Conservation (phyloP, 2,329 filamentous ascomycete genomes). For the Leptodontidium sp. region DNA sequence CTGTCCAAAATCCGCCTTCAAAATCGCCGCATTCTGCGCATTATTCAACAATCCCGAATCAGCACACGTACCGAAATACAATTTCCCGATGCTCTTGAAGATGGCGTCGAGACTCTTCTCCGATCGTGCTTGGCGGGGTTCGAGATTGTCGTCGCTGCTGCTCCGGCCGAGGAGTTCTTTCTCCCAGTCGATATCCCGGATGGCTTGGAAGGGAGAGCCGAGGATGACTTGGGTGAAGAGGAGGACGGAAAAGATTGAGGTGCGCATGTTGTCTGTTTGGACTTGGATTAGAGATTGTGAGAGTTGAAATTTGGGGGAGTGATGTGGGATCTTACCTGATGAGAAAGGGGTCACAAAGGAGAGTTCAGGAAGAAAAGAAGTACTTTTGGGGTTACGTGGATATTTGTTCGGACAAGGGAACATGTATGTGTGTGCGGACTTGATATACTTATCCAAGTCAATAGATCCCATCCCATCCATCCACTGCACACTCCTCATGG, state of each 20-base stretch:
- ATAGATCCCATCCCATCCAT: background rate
- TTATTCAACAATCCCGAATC: slow-evolving; percentile 61
- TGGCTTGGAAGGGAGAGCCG: slow-evolving; percentile 21
- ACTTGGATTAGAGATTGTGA: background rate
- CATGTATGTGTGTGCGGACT: background rate
- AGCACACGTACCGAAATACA: slow-evolving; percentile 67
- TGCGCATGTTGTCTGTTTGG: slow-evolving; percentile 24
- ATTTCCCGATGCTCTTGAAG: slow-evolving; percentile 69
- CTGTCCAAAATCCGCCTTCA: slow-evolving; percentile 70
- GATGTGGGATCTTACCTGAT: background rate
- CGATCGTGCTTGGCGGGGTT: slow-evolving; percentile 23
- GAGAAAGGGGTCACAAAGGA: background rate
- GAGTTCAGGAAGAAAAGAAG: background rate
- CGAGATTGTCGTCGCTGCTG: slow-evolving; percentile 13
- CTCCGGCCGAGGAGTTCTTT: slow-evolving; percentile 28
- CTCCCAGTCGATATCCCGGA: slow-evolving; percentile 33
- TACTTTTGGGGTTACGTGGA: background rate
- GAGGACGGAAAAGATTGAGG: slow-evolving; percentile 25
- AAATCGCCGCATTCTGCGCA: slow-evolving; percentile 60
- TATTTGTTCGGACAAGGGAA: background rate
- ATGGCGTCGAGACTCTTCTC: slow-evolving; percentile 59
- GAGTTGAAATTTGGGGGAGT: background rate
- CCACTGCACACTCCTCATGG: background rate
- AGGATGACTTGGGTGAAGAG: slow-evolving; percentile 26
- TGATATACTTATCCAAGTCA: slow-evolving; percentile 13